Evolutionary conservation across 1,284 basidiomycete genomes (phyloP), one percentile per base, ranked within the genome.

Genomic region (Sanghuangporus sanghuang): DNA sequence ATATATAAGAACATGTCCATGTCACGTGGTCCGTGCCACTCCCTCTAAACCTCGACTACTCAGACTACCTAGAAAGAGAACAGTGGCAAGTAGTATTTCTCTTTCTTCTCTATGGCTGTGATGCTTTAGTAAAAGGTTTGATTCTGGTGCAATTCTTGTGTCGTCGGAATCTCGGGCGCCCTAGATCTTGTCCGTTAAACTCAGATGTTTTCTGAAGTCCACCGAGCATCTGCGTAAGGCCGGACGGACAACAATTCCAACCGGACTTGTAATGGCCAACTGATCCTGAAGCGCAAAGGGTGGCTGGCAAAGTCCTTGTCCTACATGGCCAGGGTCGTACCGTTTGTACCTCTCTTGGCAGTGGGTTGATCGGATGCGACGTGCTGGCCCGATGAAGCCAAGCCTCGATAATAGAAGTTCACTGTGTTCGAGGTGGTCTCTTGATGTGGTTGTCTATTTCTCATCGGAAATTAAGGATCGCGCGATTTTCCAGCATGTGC

Each of bases 51-150:
- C 27, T n/a, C 44, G 16, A 16, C 32, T 14, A 36, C n/a, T 21
- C 35, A n/a, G 35, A 32, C 53, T 44, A 63, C 62, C 57, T 32
- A 63, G 27, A 35, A 57, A 16, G 23, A 46, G 14, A 32, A n/a
- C 27, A 0, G 3, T 32, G 27, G 66, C 64, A 63, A 68, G 66
- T 68, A 27, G 21, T 63, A n/a, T 9, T 53, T 40, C 21, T 49
- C 18, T 66, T 58, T 46, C 35, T 55, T 56, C 32, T 57, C n/a
- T 42, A 59, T 60, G 32, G 70, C 73, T 36, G 73, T 67, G 77
- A 79, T 79, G 77, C 70, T 69, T 67, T 72, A 78, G 78, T 80
- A 80, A 80, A 80, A 79, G 78, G 77, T 78, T 79, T 75, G 78
- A 80, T 69, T 73, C 73, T 71, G 64, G 62, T 73, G 69, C 44